Conservation (phyloP, 2,329 filamentous ascomycete species). For the Catunica adiposa region DNA sequence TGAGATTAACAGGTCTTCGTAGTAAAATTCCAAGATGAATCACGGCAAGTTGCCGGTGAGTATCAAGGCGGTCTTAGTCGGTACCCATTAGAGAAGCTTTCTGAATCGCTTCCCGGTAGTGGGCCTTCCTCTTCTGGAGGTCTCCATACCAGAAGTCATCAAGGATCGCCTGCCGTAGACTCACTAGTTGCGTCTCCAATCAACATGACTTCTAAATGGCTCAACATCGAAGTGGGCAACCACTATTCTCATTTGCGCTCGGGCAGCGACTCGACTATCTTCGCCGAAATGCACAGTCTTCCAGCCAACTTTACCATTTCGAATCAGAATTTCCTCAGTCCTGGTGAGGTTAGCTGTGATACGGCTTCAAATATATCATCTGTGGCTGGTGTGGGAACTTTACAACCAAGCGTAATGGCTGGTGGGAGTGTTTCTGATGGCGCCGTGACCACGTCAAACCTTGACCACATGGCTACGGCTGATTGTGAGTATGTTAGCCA, state of each 20-base stretch:
- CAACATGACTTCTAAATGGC: conserved; percentile 10
- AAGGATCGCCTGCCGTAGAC: conserved; percentile 9
- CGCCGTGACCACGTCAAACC: conserved; percentile 26
- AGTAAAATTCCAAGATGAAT: conserved; percentile 78
- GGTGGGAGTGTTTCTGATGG: conserved; percentile 18
- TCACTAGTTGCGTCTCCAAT: conserved; percentile 6
- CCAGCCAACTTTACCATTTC: not conserved
- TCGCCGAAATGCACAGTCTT: not conserved
- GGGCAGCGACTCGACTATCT: not conserved
- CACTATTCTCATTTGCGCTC: conserved; percentile 3
- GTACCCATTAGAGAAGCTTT: conserved; percentile 35
- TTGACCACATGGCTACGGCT: conserved; percentile 21
- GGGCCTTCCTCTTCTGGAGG: conserved; percentile 16
- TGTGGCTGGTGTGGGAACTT: conserved; percentile 21
- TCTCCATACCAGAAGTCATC: not conserved
- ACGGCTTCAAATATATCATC: conserved; percentile 24
- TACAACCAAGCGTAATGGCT: conserved; percentile 10
- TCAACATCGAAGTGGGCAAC: conserved; percentile 5
- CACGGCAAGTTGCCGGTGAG: conserved; percentile 74
- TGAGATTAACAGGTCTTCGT: not conserved
- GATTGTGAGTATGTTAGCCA: conserved; percentile 50
- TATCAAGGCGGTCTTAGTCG: conserved; percentile 63
- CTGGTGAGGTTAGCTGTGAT: conserved; percentile 19
- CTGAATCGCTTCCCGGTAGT: conserved; percentile 15
- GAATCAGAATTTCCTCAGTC: conserved; percentile 7